Percentiles rank a stretch among this genome's conserved stretches.
Conservation (phyloP, 2,329 filamentous ascomycete species). For the Clonostachys chloroleuca region DNA sequence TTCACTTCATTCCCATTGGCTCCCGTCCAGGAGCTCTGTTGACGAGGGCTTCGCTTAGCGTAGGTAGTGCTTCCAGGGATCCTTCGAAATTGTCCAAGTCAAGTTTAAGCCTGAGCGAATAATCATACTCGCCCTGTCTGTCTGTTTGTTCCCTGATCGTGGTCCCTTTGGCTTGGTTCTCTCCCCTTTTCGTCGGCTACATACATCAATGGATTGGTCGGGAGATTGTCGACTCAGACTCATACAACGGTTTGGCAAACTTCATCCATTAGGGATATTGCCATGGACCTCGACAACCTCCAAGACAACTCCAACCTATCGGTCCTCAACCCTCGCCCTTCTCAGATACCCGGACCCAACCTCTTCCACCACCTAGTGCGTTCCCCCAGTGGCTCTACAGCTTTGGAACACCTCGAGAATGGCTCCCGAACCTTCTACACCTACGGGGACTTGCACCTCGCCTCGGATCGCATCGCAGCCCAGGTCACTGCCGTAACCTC, state of each 20-base stretch:
- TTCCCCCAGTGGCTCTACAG: constrained; percentile 12
- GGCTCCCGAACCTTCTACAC: constrained; percentile 36
- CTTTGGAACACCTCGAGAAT: constrained; percentile 23
- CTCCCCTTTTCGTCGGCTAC: too few species aligned
- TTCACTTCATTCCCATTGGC: not conserved
- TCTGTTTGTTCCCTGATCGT: too few species aligned
- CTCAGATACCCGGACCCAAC: constrained; percentile 32
- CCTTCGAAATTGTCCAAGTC: not conserved
- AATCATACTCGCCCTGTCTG: too few species aligned
- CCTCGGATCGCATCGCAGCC: constrained; percentile 50
- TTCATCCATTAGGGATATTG: too few species aligned
- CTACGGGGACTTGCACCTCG: constrained; percentile 58
- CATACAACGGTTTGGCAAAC: too few species aligned
- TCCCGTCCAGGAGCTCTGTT: not conserved
- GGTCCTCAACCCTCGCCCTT: constrained; percentile 38
- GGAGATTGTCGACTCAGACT: too few species aligned
- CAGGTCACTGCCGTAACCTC: constrained; percentile 25
- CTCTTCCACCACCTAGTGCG: constrained; percentile 58
- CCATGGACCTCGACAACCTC: not conserved
- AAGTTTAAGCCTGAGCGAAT: too few species aligned
- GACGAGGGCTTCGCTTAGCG: not conserved
- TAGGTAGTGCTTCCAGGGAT: not conserved
- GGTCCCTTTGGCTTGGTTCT: too few species aligned
- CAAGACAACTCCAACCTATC: constrained; percentile 23
- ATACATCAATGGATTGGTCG: too few species aligned